Base-by-base conservation (phyloP, 1,139 yeast genomes). In the Debaryomycetaceae sp. region DNA sequence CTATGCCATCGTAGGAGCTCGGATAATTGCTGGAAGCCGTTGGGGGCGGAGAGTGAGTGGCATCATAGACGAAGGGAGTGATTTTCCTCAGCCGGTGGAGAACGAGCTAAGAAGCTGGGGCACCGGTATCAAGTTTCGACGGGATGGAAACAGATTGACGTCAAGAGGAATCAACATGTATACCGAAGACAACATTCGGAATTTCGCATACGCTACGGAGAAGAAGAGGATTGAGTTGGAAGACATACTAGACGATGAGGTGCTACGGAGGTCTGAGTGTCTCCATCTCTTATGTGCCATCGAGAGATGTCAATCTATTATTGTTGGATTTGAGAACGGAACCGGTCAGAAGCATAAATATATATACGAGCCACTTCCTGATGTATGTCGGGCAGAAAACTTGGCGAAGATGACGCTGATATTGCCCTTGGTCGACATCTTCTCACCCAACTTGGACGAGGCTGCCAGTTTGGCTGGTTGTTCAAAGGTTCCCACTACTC, bases 311-410 rank as follows among this genome's bases (percentile, higher is more conserved):
- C 53, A 60, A 5, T 72, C 70, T 17, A 75, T 85, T 39, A 59
- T 80, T 13, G 62, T 62, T 5, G 56, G 65, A 33, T 56, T 80
- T 36, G 48, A 31, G 24, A 31, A 45, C 46, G 55, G 45, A 45
- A 37, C 23, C 30, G 38, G 41, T n/a, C 52, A 48, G n/a, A 41
- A 48, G 1, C 77, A 85, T 2, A 57, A 74, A 6, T 70, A 80
- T 42, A 76, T 87, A 0, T 91, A 91, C 83, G 98, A 91, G 62
- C 97, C 97, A 0, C 78, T 87, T 7, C 97, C 97, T 0, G 86
- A 83, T 45, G 79, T 78, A 23, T 88, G 96, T 57, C 62, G 62
- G 0, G 72, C 79, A 1, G 81, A 72, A 37, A 75, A 80, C 47
- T 67, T 76, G 37, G 57, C 58, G 0, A 60, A 59, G 1, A 72